Base-by-base conservation (phyloP, 495 filamentous ascomycete genomes). In the Hypoxylon rickii region DNA sequence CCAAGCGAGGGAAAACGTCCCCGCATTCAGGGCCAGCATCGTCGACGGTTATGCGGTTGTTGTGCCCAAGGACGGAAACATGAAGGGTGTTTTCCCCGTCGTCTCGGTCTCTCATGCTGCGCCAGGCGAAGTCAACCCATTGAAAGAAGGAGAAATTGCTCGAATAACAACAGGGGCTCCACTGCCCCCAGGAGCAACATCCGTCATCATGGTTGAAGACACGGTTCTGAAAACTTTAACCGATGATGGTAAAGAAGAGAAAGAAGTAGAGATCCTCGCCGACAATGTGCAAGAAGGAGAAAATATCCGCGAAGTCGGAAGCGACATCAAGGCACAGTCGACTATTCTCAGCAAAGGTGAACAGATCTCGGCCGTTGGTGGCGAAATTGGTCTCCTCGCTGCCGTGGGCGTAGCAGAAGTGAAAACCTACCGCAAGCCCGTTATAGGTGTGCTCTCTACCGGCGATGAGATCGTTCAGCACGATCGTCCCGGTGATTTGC, bases 121-220 rank as follows among this genome's bases (percentile, higher is more conserved):
- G 7, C 77, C 87, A 3, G 85, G 86, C 1, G 79, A 81, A 3
- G 74, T 74, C 20, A 59, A 80, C 17, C 75, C 79, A 8, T 73
- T 96, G 18, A 76, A 86, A 34, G 76, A 78, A 36, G 92, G 92
- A 0, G 81, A 91, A 54, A 86, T 97, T 29, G 85, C 95, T 7
- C 75, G 94, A 21, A 96, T 97, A 56, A 97, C 94, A 1, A 98
- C 94, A 0, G 94, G 94, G 0, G 94, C 95, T 3, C 93, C 94
- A 10, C 75, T 98, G 1, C 94, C 95, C 3, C 83, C 85, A 0
- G 90, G 92, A 3, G 90, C 94, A 10, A 96, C 88, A 32, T 85
- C 92, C 2, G 93, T 97, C 12, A 88, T 96, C 16, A 98, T 97
- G 95, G 94, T 97, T 2, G 94, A 98, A 73, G 94, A 97, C 64